Evolutionary conservation across 768 basidiomycete species (phyloP), one percentile per base, ranked within the genome.

Genomic region (Pleurotus pulmonarius): DNA sequence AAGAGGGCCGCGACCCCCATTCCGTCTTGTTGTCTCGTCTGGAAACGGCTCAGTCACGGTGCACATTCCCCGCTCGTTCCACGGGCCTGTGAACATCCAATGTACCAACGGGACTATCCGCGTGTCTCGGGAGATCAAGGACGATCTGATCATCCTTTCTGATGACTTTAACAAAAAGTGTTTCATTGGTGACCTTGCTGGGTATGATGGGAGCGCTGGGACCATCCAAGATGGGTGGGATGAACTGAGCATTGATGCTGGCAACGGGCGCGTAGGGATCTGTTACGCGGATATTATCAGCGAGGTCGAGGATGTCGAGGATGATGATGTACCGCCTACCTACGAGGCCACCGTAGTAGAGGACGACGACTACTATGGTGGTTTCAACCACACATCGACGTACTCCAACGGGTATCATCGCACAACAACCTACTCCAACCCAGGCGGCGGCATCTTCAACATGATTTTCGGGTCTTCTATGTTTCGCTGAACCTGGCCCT

Each of bases 11-110:
- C 60, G 68, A 5, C 56, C 63, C 1, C 67, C 72, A 11, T 58
- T 71, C 48, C 52, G 62, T 13, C 43, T 73, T 9, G 52, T 58
- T 1, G 40, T 62, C 9, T 51, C 57, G 12, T 61, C 70, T 6
- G 46, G 49, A 26, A 65, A 75, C 52, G 75, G 75, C 3, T 24
- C 59, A 15, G 59, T 77, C 13, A 59, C 55, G 18, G 49, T 79
- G 7, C 59, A 67, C 24, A 57, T 79, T 29, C 77, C 77, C 5
- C 75, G 75, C 13, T 69, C 73, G 5, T 79, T 74, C 64, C 62
- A 64, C 16, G 77, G 77, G 1, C 66, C 65, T 0, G 41, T 77
- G 29, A 57, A 59, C 3, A 60, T 74, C 39, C 67, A 59, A 25
- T 66, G 65, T 5, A 54, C n/a, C 8, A 67, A 74, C 53, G 72